Evolutionary conservation across 345 rosid species (phyloP).

Genomic region (Arabis hirsuta): DNA sequence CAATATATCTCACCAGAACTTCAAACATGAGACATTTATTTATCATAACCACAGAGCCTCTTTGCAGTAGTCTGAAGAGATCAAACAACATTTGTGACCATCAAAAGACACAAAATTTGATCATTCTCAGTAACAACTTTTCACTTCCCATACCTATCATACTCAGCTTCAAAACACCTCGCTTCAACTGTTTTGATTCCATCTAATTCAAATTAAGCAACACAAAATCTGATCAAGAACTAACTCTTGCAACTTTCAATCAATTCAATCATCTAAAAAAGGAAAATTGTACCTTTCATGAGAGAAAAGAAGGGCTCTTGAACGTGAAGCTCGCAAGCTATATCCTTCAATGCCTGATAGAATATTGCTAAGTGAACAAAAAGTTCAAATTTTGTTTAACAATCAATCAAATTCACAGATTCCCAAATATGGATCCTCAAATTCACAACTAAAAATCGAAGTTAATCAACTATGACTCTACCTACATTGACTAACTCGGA

Average conservation of each 20-base stretch:
- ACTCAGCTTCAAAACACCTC: conserved; percentile 48
- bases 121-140: not conserved
- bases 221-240: conserved; percentile 17
- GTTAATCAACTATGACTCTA: not conserved
- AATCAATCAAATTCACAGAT: conserved; percentile 19
- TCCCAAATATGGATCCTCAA: not conserved
- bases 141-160: conserved; percentile 46
- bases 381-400: too few relatives aligned
- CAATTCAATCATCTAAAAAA: not conserved
- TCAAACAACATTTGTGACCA: conserved; percentile 36
- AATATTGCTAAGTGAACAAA: conserved; percentile 13
- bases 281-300: conserved; percentile 48
- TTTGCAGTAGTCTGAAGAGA: conserved; percentile 52
- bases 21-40: conserved; percentile 63
- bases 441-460: conserved; percentile 2
- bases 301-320: conserved; percentile 56
- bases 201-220: conserved; percentile 40
- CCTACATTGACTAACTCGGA: conserved; percentile 47
- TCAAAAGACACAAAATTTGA: not conserved
- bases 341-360: conserved; percentile 46
- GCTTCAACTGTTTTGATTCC: conserved; percentile 55
- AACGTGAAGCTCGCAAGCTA: conserved; percentile 50
- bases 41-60: conserved; percentile 55
- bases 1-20: conserved; percentile 59
- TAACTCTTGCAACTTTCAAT: conserved; percentile 20